Evolutionary conservation across 805 yeast species (phyloP).

Genomic region (Hermanozyma aechmeae): DNA sequence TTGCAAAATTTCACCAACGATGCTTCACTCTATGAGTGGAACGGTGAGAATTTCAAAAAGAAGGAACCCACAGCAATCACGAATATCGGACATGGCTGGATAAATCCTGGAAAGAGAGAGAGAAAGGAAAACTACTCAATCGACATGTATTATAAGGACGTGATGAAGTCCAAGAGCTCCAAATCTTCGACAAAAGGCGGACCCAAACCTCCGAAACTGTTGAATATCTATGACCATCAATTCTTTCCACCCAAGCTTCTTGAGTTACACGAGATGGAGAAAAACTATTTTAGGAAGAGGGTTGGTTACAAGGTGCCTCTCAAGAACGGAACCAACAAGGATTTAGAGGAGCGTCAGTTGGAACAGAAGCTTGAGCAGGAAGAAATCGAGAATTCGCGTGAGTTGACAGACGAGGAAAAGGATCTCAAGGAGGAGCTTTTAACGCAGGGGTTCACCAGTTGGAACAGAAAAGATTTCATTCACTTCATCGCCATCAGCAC

Average conservation of each 20-base stretch:
- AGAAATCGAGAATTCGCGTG: slow-evolving; percentile 68
- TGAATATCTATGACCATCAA: slow-evolving; percentile 82
- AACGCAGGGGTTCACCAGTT: slow-evolving; percentile 62
- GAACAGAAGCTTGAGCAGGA: slow-evolving; percentile 54
- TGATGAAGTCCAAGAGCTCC: slow-evolving; percentile 64
- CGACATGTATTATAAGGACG: slow-evolving; percentile 80
- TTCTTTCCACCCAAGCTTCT: slow-evolving; percentile 71
- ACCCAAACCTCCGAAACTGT: slow-evolving; percentile 79
- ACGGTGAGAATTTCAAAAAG: slow-evolving; percentile 73
- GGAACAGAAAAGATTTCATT: slow-evolving; percentile 84
- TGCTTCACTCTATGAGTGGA: slow-evolving; percentile 74
- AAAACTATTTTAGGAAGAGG: slow-evolving; percentile 63
- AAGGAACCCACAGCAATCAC: slow-evolving; percentile 37
- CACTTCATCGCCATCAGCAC: slow-evolving; percentile 68
- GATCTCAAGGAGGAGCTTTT: slow-evolving; percentile 49
- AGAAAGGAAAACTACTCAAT: slow-evolving; percentile 79
- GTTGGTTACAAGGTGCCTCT: slow-evolving; percentile 56
- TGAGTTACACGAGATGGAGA: slow-evolving; percentile 74
- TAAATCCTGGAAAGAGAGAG: slow-evolving; percentile 79
- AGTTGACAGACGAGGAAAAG: slow-evolving; percentile 77
- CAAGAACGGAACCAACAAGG: slow-evolving; percentile 39
- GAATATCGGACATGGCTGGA: slow-evolving; percentile 55
- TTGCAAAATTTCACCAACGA: slow-evolving; percentile 67
- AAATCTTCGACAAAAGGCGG: slow-evolving; percentile 28
- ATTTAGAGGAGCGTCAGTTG: slow-evolving; percentile 22